Evolutionary conservation across 306 rosid genomes (phyloP), one percentile per base, ranked within the genome.

Genomic region (Notholithocarpus densiflorus): DNA sequence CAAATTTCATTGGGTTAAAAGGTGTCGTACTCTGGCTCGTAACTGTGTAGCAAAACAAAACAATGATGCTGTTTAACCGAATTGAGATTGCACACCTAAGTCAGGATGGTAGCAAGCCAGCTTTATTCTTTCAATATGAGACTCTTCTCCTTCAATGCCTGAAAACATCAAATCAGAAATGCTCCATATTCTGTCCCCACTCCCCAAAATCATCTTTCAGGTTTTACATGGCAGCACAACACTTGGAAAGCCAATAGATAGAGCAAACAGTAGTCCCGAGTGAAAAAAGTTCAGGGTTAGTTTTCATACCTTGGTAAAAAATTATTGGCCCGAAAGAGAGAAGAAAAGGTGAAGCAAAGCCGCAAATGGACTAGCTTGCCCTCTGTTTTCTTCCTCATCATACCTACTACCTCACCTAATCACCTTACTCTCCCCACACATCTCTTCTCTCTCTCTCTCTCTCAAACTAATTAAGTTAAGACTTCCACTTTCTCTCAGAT

Each of bases 311-410:
- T 55, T 20, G 8, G 78, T 82, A 81, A 83, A 83, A 74, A 34
- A n/a, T 24, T n/a, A 51, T 24, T 53, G 45, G 45, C 29, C 48
- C 2, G 1, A 34, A 73, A 66, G 20, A 37, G 15, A 52, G n/a
- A 70, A 80, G 54, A 20, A 29, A 75, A 75, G 17, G 24, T 15
- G 37, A 5, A 31, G 3, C 23, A 70, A 76, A 60, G 56, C n/a
- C n/a, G n/a, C n/a, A n/a, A n/a, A n/a, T n/a, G 76, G 4, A 2
- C 54, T 19, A 5, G 27, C 65, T 62, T 37, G 45, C 45, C 45
- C 5, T 59, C 19, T 64, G 71, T 82, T 32, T 9, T 29, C 71
- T 55, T 73, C 73, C 11, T 60, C 79, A 77, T 54, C 48, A 64
- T 72, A 31, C 55, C 52, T 32, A 1, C 69, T 20, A 5, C 40